These are phyloP conservation scores for Asclepias syriaca DNA, from an alignment of 257 asterid genomes.

Conservation along the genomic window DNA sequence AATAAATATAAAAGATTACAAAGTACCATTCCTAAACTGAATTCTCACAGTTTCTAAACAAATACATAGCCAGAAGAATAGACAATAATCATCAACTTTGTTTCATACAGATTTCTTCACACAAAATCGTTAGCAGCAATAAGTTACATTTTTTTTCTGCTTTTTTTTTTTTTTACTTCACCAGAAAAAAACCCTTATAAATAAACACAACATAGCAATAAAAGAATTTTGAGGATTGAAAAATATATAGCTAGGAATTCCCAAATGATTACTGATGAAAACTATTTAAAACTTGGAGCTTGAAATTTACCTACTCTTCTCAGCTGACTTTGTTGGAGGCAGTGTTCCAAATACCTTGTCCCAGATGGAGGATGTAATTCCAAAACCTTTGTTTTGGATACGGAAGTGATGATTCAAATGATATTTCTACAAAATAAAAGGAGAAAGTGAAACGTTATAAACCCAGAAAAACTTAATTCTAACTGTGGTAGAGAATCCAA, in stretches of 20 bases:
- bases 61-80: no score
- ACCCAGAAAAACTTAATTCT: no score
- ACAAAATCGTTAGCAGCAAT: no score
- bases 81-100: no score
- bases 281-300: not conserved
- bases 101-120: no score
- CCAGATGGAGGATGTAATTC: slow-evolving; percentile 88
- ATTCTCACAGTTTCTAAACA: no score
- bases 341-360: slow-evolving; percentile 83
- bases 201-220: not conserved
- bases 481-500: not conserved
- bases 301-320: slow-evolving; percentile 38
- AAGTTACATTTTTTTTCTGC: no score
- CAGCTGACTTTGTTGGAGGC: slow-evolving; percentile 49
- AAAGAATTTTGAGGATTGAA: not conserved
- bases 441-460: slow-evolving; percentile 3
- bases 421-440: slow-evolving; percentile 53
- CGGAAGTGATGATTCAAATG: slow-evolving; percentile 94
- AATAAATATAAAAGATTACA: no score
- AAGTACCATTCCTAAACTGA: no score
- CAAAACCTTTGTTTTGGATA: slow-evolving; percentile 73
- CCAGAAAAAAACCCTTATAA: no score
- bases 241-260: not conserved
- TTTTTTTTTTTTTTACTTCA: no score
- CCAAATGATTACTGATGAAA: not conserved